phyloP scores from a whole-genome alignment of 2,329 filamentous ascomycete genomes.

The Cercospora zeae-maydis region DNA sequence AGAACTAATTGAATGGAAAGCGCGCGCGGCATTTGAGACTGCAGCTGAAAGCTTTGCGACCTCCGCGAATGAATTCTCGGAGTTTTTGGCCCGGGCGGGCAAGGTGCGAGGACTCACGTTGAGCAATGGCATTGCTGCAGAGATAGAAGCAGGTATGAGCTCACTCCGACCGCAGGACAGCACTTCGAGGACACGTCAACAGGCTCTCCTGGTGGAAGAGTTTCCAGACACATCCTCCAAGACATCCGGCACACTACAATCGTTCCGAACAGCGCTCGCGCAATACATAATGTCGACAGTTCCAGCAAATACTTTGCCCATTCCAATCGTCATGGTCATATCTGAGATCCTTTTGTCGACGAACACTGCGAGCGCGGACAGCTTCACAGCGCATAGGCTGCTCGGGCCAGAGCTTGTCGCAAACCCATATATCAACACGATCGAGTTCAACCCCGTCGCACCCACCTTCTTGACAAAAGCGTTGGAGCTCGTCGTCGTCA shows the following conservation, averaged over 20 bases:
- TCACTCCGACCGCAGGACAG: conserved; percentile 10
- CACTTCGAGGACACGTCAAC: neutral
- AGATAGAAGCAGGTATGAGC: neutral
- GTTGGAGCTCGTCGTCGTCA: conserved; percentile 73
- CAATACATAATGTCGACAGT: conserved; percentile 63
- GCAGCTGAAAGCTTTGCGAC: conserved; percentile 63
- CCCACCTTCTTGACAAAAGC: conserved; percentile 82
- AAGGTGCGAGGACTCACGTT: conserved; percentile 70
- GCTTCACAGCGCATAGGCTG: conserved; percentile 85
- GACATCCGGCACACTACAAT: conserved; percentile 44
- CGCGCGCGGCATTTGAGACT: conserved; percentile 63
- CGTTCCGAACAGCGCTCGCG: conserved; percentile 68
- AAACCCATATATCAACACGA: conserved; percentile 71
- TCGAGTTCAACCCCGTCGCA: conserved; percentile 92
- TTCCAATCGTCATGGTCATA: conserved; percentile 79
- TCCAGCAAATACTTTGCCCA: conserved; percentile 15
- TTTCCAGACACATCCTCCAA: conserved; percentile 50
- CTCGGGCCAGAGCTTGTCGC: conserved; percentile 81
- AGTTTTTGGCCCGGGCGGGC: conserved; percentile 79
- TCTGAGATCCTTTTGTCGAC: conserved; percentile 88
- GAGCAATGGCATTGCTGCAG: conserved; percentile 25
- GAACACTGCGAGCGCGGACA: conserved; percentile 79
- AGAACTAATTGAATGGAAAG: conserved; percentile 85
- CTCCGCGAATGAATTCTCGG: conserved; percentile 77
- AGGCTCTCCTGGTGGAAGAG: conserved; percentile 49